Evolutionary conservation across 495 filamentous ascomycete species (phyloP).

Genomic region (Neurospora intermedia): DNA sequence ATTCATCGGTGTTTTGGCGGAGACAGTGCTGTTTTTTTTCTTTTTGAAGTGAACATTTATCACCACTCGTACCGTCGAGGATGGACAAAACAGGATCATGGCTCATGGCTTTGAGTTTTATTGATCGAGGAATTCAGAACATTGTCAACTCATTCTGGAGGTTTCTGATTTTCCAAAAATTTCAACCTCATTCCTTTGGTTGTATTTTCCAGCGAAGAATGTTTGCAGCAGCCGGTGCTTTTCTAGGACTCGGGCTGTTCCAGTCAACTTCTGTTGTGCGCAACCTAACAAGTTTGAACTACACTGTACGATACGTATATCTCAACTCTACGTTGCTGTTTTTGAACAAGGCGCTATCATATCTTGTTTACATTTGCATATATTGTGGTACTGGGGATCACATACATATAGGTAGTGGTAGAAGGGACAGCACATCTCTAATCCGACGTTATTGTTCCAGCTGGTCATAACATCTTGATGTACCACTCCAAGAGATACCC

Average conservation of each 20-base stretch:
- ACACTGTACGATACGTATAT: not conserved
- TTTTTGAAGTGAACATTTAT: not conserved
- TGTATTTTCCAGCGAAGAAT: not conserved
- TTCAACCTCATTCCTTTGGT: not conserved
- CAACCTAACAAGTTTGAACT: not conserved
- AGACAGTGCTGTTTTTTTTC: not conserved
- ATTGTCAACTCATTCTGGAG: not conserved
- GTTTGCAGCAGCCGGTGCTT: not conserved
- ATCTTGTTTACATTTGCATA: not conserved
- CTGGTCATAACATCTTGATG: not conserved
- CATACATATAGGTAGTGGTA: not conserved
- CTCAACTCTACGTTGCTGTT: not conserved
- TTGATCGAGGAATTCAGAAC: not conserved
- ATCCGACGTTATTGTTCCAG: not conserved
- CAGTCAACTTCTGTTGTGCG: not conserved
- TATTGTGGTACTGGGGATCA: not conserved
- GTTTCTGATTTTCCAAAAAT: not conserved
- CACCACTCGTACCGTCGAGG: not conserved
- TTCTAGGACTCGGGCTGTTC: not conserved
- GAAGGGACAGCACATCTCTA: not conserved
- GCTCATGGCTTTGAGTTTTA: not conserved
- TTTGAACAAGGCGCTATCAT: not conserved
- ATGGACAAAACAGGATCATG: not conserved
- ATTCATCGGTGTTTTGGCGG: not conserved
- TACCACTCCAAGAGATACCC: not conserved